phyloP scores from a whole-genome alignment of 2,329 filamentous ascomycete species.

The Blumeriella jaapii region DNA sequence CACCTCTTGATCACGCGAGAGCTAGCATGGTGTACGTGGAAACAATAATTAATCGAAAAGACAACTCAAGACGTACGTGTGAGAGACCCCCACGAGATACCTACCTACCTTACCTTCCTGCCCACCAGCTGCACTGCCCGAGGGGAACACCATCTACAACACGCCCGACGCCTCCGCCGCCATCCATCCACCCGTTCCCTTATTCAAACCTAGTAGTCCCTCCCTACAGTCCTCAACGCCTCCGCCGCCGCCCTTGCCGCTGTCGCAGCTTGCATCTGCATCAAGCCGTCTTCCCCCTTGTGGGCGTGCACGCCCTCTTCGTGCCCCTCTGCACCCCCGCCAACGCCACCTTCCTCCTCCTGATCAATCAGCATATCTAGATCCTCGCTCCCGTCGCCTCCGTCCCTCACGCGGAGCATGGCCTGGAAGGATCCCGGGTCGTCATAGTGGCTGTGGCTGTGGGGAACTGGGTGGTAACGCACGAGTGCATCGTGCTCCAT shows the following conservation, averaged over 20 bases:
- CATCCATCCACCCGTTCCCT: no score
- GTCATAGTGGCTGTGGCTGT: slow-evolving; percentile 9
- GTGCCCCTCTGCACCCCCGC: slow-evolving; percentile 4
- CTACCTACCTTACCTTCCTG: no score
- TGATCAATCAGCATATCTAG: slow-evolving; percentile 25
- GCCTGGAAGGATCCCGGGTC: slow-evolving; percentile 19
- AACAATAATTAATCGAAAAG: no score
- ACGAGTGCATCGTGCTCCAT: slow-evolving; percentile 38
- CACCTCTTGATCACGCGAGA: no score
- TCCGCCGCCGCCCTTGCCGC: slow-evolving; percentile 14
- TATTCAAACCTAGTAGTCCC: slow-evolving; percentile 14
- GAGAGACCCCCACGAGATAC: no score
- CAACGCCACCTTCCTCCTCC: slow-evolving; percentile 17
- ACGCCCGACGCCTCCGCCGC: no score
- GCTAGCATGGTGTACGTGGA: no score
- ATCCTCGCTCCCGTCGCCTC: slow-evolving; percentile 16
- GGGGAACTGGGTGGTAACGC: slow-evolving; percentile 28
- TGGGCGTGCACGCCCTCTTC: slow-evolving; percentile 6
- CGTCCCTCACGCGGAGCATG: slow-evolving; percentile 12
- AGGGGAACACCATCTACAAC: no score
- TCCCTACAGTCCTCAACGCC: slow-evolving; percentile 12
- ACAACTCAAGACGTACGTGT: no score
- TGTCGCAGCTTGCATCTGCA: slow-evolving; percentile 10
- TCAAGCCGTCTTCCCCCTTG: slow-evolving; percentile 6
- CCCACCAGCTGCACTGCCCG: no score